Evolutionary conservation across 805 yeast species (phyloP).

Genomic region (Yamadazyma philogaea): DNA sequence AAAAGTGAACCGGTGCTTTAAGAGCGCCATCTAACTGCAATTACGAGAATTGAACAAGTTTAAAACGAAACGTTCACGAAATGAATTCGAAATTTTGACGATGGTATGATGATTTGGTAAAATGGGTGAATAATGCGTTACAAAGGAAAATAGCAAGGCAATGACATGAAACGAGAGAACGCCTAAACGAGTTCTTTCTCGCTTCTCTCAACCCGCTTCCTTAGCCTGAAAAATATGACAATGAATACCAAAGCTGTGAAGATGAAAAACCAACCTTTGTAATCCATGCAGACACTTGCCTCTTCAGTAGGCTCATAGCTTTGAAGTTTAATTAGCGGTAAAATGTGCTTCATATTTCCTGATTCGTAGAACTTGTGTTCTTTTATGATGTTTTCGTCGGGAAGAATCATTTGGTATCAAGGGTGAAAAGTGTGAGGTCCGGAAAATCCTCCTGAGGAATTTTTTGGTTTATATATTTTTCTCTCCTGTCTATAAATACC

Average conservation of each 20-base stretch:
- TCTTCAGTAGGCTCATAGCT: conserved; percentile 16
- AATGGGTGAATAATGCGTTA: background rate
- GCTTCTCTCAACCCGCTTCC: background rate
- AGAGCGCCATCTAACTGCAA: background rate
- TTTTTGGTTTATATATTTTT: background rate
- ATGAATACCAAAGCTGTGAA: conserved; percentile 1
- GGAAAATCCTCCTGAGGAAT: background rate
- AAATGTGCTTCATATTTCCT: conserved; percentile 23
- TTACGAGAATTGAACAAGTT: background rate
- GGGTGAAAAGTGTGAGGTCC: background rate
- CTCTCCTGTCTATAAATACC: conserved; percentile 6
- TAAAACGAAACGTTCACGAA: background rate
- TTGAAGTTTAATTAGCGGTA: conserved; percentile 23
- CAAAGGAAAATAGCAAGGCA: too few species aligned
- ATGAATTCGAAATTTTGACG: background rate
- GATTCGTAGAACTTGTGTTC: conserved; percentile 32
- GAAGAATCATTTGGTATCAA: conserved; percentile 5
- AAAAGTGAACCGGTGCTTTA: background rate
- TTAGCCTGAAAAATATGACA: background rate
- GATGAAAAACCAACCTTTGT: background rate
- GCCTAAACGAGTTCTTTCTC: conserved; percentile 6
- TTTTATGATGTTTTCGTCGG: conserved; percentile 10
- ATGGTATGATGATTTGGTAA: background rate
- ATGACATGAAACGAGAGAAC: background rate
- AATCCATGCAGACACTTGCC: background rate